Conservation (phyloP, 2,329 filamentous ascomycete species). For the Capronia coronata region DNA sequence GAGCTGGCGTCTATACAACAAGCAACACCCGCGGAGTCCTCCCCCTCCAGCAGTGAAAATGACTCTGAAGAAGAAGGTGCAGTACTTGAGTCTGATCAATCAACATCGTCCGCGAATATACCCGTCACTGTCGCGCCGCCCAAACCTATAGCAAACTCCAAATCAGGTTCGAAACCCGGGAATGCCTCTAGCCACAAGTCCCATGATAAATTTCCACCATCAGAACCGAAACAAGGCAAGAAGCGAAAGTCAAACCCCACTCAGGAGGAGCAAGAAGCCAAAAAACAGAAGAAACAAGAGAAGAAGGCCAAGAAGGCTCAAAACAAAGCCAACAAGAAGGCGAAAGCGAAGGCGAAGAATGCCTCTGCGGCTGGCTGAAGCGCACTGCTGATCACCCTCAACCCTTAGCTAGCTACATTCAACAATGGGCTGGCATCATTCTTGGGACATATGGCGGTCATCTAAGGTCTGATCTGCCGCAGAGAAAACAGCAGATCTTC, state of each 20-base stretch:
- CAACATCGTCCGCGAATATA: neutral
- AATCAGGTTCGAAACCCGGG: too few relatives aligned
- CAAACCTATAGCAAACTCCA: neutral
- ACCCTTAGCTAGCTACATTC: too few relatives aligned
- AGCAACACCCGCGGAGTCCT: slow-evolving; percentile 1
- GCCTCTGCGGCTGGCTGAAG: neutral
- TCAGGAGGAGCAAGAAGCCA: neutral
- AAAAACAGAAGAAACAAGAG: slow-evolving; percentile 1
- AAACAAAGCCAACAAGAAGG: slow-evolving; percentile 4
- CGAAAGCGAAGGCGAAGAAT: slow-evolving; percentile 1
- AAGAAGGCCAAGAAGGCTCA: slow-evolving; percentile 9
- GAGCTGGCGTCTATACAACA: slow-evolving; percentile 5
- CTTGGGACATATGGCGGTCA: too few relatives aligned
- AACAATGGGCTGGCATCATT: too few relatives aligned
- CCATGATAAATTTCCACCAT: too few relatives aligned
- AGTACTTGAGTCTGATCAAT: neutral
- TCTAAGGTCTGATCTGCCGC: too few relatives aligned
- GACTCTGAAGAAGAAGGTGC: slow-evolving; percentile 3
- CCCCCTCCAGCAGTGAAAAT: slow-evolving; percentile 2
- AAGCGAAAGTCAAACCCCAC: slow-evolving; percentile 11
- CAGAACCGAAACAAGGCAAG: neutral
- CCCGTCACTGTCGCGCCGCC: neutral
- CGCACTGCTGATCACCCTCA: neutral
- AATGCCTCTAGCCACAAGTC: too few relatives aligned
- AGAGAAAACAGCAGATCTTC: too few relatives aligned